phyloP scores from a whole-genome alignment of 2,329 filamentous ascomycete species.

The Colletotrichum sp. region DNA sequence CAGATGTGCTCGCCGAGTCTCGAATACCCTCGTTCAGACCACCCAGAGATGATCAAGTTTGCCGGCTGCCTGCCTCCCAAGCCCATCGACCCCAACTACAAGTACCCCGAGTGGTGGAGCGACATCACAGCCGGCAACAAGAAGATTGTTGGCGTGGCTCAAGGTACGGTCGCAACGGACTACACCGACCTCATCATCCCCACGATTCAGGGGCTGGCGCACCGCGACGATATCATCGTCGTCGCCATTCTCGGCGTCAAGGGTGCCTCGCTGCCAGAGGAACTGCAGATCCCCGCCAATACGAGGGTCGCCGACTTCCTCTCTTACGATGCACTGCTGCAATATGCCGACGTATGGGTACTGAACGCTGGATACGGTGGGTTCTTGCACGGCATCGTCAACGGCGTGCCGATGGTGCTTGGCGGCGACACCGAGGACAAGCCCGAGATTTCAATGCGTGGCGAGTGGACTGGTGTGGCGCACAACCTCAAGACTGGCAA shows the following conservation, averaged over 20 bases:
- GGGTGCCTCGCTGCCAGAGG: constrained; percentile 26
- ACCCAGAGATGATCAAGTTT: constrained; percentile 44
- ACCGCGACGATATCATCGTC: constrained; percentile 41
- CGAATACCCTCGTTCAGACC: constrained; percentile 42
- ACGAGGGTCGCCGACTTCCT: constrained; percentile 51
- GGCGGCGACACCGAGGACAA: constrained; percentile 48
- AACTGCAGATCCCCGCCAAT: constrained; percentile 43
- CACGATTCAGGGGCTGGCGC: constrained; percentile 45
- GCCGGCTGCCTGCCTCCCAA: constrained; percentile 45
- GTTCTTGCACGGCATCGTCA: constrained; percentile 47
- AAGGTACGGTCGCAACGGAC: constrained; percentile 49
- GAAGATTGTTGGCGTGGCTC: constrained; percentile 49
- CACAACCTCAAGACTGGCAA: constrained; percentile 45
- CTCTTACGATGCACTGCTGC: constrained; percentile 51
- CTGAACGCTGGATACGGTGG: constrained; percentile 56
- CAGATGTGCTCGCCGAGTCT: constrained; percentile 43
- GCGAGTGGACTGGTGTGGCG: constrained; percentile 48
- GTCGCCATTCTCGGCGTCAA: constrained; percentile 35
- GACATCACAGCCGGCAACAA: constrained; percentile 40
- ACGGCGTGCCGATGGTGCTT: constrained; percentile 54
- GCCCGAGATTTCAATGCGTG: constrained; percentile 43
- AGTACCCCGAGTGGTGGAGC: constrained; percentile 50
- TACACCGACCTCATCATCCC: constrained; percentile 49
- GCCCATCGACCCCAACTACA: constrained; percentile 30
- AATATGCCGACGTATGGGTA: constrained; percentile 49